Percentiles rank a stretch among this genome's conserved stretches.
phyloP scores from a whole-genome alignment of 1,284 basidiomycete species.

The Polyporus tsugae region DNA sequence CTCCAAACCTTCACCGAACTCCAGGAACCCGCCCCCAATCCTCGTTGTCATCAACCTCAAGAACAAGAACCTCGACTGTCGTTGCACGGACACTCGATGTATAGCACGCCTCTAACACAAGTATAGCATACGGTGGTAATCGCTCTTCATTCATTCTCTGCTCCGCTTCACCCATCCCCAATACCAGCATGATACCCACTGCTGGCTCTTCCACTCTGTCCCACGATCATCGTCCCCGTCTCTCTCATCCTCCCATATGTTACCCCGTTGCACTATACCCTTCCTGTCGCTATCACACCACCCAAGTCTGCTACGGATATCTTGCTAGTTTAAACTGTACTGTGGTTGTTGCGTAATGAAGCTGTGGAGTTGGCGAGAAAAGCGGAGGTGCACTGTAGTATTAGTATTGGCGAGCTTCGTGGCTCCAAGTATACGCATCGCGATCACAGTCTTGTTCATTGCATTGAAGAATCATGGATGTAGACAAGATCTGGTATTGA shows the following conservation, averaged over 20 bases:
- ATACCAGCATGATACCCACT: constrained; percentile 19
- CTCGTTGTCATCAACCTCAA: constrained; percentile 11
- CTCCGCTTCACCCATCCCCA: constrained; percentile 16
- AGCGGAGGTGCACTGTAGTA: neutral
- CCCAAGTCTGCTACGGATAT: constrained; percentile 32
- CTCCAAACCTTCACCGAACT: constrained; percentile 24
- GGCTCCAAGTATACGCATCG: neutral
- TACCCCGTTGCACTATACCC: constrained; percentile 40
- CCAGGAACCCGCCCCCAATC: constrained; percentile 26
- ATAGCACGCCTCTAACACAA: constrained; percentile 23
- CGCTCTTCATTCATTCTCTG: constrained; percentile 13
- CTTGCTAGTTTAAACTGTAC: constrained; percentile 35
- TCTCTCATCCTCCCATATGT: constrained; percentile 30
- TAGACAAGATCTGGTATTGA: neutral
- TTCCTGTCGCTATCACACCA: constrained; percentile 23
- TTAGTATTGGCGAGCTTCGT: too few species aligned
- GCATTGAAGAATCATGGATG: neutral
- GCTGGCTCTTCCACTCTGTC: constrained; percentile 6
- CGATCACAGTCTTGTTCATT: neutral
- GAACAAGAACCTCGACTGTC: constrained; percentile 15
- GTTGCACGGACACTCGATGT: constrained; percentile 23
- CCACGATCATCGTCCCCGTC: constrained; percentile 1
- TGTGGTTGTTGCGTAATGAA: constrained; percentile 35
- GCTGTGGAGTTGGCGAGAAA: constrained; percentile 23
- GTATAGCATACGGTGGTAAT: constrained; percentile 23